Evolutionary conservation across 805 yeast species (phyloP), one percentile per base, ranked within the genome.

Genomic region (Yarrowia alimentaria): DNA sequence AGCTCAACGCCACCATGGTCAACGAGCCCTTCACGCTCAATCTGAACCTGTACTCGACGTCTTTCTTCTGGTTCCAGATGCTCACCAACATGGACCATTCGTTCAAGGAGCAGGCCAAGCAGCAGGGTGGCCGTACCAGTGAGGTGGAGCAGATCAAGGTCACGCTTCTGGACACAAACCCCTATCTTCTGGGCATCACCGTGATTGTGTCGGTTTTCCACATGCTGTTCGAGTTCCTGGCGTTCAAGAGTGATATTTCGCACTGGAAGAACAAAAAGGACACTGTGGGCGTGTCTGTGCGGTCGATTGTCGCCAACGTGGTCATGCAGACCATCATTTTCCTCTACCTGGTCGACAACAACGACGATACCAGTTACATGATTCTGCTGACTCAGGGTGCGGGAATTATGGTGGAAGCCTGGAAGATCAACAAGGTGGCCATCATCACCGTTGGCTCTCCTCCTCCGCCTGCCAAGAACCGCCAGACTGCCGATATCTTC

Each of bases 181-280:
- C 69, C 18, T 69, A 62, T 32, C 49, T 69, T 20, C 56, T 69
- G 17, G 65, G 51, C 1, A 53, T 67, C 18, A 70, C 74, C 0
- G 57, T 62, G 11, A 51, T 37, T 9, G 72, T 70, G 6, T 58
- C 73, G 0, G 12, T 68, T 1, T 48, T 69, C 33, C 74, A 71
- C 51, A 60, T 67, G n/a, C 18, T 71, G 17, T 61, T 68, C 48
- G 73, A 69, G 52, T 63, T 71, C 40, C 58, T 70, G 32, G 74
- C 74, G 2, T 71, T 70, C 60, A 70, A 70, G 55, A 68, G 60
- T 50, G 74, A 70, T 48, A 68, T 69, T 14, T 63, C 70, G 1
- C 73, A 69, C 57, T 69, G 72, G 72, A 64, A 57, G 35, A 61
- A 65, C 52, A 69, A 68, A 57, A 68, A 67, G 58, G 69, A 69